Conservation (phyloP, 352 stramenopile species). For the Phytophthora agathidicida region DNA sequence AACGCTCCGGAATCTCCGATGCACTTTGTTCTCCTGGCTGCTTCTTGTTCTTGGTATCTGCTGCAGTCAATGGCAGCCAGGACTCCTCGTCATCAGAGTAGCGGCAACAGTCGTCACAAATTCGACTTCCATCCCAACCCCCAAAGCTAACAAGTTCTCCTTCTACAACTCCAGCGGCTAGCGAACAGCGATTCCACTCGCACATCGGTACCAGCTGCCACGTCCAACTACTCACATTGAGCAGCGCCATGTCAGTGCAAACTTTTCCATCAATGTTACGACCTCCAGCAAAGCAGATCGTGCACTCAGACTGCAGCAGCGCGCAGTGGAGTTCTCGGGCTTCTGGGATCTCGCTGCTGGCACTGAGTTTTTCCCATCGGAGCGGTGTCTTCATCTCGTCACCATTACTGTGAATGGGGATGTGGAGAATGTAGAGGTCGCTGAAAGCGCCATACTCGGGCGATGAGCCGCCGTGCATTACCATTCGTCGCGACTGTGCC, state of each 20-base stretch:
- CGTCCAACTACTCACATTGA: conserved; percentile 43
- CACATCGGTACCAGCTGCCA: conserved; percentile 65
- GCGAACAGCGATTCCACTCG: conserved; percentile 62
- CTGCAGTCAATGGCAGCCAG: conserved; percentile 31
- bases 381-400: background rate
- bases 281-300: conserved; percentile 54
- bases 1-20: conserved; percentile 31
- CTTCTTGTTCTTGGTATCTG: conserved; percentile 2
- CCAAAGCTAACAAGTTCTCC: conserved; percentile 53
- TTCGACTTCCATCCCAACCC: conserved; percentile 52
- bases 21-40: background rate
- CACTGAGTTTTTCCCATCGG: conserved; percentile 32
- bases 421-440: conserved; percentile 61
- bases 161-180: conserved; percentile 37
- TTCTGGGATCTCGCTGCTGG: conserved; percentile 37
- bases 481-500: conserved; percentile 30
- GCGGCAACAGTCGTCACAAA: conserved; percentile 46
- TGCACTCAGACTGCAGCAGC: conserved; percentile 15
- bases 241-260: conserved; percentile 67
- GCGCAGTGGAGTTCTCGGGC: conserved; percentile 59
- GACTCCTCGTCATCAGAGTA: conserved; percentile 55
- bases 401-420: background rate
- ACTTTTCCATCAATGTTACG: conserved; percentile 57
- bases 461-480: conserved; percentile 71
- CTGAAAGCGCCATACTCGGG: conserved; percentile 53